Base-by-base conservation (phyloP, 352 stramenopile species). In the Plasmopara muralis region DNA sequence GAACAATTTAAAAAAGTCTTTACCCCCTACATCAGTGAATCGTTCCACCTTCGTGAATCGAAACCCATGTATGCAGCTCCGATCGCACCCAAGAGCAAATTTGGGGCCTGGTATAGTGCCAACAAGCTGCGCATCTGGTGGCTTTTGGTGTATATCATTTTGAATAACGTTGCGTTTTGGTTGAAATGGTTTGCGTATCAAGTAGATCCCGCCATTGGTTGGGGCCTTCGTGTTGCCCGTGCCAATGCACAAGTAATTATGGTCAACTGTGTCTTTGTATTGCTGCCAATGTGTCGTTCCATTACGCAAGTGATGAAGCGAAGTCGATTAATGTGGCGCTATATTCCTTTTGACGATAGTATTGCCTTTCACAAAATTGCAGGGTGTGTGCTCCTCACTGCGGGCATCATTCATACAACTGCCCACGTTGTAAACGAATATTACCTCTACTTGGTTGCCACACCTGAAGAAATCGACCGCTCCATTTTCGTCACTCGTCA, bases 361-460 rank as follows among this genome's bases (percentile, higher is more conserved):
- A 87, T 92, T 41, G 71, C 77, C 15, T 86, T 86, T 55, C 81
- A 92, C 68, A 89, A 86, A 55, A 77, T 92, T 46, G 67, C 72
- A 2, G 81, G 81, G 49, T 76, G 48, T n/a, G 69, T 81, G 39
- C 52, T 83, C 31, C 67, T 92, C 2, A 74, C 46, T 30, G 68
- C 76, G 4, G 76, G 71, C 6, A 59, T 88, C 43, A 64, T 83
- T 43, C 81, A 92, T 55, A 87, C 78, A 10, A 15, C 61, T 14
- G 77, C 76, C 0, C 77, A 89, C 63, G 50, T 89, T 20, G 72
- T 70, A 51, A 90, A 90, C 50, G 75, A 87, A 60, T 66, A 88
- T 45, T 62, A 83, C 40, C 29, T 89, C 35, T 91, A 89, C 63
- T 48, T 86, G 5, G 16, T 87, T 28, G 76, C 80, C 8, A 87